Percentiles rank a stretch among this genome's conserved stretches.
Conservation (phyloP, 2,329 filamentous ascomycete species). For the Fusarium brevicatenulatum region DNA sequence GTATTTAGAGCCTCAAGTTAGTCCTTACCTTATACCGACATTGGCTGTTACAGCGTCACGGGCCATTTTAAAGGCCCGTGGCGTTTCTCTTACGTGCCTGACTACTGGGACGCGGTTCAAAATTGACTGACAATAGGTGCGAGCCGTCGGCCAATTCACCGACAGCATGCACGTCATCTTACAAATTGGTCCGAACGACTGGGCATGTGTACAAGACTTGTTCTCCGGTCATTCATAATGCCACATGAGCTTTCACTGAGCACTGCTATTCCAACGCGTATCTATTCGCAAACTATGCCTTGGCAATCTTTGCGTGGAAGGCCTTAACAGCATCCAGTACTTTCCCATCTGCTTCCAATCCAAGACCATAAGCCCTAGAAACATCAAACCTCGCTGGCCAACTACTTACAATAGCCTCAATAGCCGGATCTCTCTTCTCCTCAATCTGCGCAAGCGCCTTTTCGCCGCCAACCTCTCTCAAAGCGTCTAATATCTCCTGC, state of each 20-base stretch:
- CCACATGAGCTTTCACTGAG: no score
- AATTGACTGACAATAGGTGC: no score
- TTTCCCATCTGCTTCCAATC: conserved; percentile 58
- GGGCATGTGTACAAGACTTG: no score
- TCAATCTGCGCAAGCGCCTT: conserved; percentile 56
- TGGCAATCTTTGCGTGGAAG: conserved; percentile 17
- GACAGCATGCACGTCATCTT: no score
- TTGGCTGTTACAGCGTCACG: fast-evolving
- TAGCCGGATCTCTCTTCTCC: conserved; percentile 57
- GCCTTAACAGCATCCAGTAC: conserved; percentile 46
- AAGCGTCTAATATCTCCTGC: conserved; percentile 61
- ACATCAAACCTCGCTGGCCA: conserved; percentile 64
- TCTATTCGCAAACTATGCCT: no score
- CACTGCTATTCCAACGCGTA: no score
- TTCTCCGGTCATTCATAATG: no score
- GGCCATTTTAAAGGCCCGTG: fast-evolving
- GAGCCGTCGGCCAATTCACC: fast-evolving
- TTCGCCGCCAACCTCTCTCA: conserved; percentile 59
- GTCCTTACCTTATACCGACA: not conserved
- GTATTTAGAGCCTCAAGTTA: not conserved
- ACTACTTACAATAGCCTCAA: conserved; percentile 61
- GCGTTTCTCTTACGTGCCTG: fast-evolving
- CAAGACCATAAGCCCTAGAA: conserved; percentile 62
- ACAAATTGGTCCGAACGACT: no score
- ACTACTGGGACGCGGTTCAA: fast-evolving